phyloP scores from a whole-genome alignment of 208 protist species.

The Leishmania aethiopica region DNA sequence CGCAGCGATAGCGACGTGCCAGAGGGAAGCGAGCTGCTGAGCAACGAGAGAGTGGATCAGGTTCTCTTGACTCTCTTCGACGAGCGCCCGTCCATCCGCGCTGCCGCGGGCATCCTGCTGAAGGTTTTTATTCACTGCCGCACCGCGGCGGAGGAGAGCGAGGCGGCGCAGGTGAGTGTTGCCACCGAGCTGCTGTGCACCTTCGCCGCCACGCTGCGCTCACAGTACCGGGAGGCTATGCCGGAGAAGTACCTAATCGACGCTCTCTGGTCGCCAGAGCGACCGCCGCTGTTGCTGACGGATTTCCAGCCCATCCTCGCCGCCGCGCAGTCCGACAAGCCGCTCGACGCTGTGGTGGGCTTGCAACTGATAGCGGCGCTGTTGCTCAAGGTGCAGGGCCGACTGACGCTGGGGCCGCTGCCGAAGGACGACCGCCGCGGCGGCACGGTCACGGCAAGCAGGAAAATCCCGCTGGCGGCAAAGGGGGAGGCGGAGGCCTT shows the following conservation, averaged over 20 bases:
- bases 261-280: slow-evolving; percentile 74
- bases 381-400: slow-evolving; percentile 56
- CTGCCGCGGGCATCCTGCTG: slow-evolving; percentile 81
- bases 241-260: slow-evolving; percentile 89
- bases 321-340: slow-evolving; percentile 37
- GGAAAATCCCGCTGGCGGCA: slow-evolving; percentile 16
- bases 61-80: slow-evolving; percentile 84
- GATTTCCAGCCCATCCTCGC: slow-evolving; percentile 61
- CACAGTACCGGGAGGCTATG: slow-evolving; percentile 73
- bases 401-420: slow-evolving; percentile 52
- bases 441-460: slow-evolving; percentile 8
- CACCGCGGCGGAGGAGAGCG: slow-evolving; percentile 53
- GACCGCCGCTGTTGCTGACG: slow-evolving; percentile 60
- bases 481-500: slow-evolving; percentile 38
- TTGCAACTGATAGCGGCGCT: slow-evolving; percentile 62
- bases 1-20: slow-evolving; percentile 55
- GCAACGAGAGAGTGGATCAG: slow-evolving; percentile 81
- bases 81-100: slow-evolving; percentile 85
- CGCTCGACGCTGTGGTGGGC: slow-evolving; percentile 58
- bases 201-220: slow-evolving; percentile 74
- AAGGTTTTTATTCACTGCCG: slow-evolving; percentile 87
- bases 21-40: slow-evolving; percentile 71
- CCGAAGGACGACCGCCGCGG: slow-evolving; percentile 62
- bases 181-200: slow-evolving; percentile 74
- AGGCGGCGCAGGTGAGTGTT: slow-evolving; percentile 46